These are phyloP conservation scores for Leccinum insigne DNA, from an alignment of 1,284 basidiomycete species.

Conservation along the genomic window DNA sequence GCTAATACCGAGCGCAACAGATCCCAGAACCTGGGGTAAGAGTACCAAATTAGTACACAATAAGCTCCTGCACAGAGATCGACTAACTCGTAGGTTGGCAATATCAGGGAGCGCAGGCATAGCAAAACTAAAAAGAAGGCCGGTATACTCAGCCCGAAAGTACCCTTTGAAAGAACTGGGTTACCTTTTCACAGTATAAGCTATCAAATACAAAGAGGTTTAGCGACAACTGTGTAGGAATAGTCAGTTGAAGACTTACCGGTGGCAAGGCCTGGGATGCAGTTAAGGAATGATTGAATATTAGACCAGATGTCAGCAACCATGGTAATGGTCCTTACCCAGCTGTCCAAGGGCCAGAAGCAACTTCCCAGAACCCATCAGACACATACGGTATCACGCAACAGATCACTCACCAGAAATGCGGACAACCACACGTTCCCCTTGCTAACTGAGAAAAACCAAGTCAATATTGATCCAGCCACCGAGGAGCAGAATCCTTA, in stretches of 20 bases:
- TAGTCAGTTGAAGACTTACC: conserved; percentile 15
- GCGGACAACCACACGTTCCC: conserved; percentile 54
- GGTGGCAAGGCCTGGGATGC: conserved; percentile 14
- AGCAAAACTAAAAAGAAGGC: conserved; percentile 12
- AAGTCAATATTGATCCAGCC: conserved; percentile 3
- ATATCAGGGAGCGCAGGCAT: conserved; percentile 16
- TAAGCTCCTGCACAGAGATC: background rate
- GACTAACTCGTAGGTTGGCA: conserved; percentile 22
- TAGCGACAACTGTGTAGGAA: background rate
- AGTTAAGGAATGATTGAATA: background rate
- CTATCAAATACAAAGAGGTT: conserved; percentile 25
- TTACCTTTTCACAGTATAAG: conserved; percentile 50
- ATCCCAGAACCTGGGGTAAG: conserved; percentile 39
- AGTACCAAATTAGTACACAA: background rate
- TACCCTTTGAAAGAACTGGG: conserved; percentile 10
- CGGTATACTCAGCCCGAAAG: conserved; percentile 23
- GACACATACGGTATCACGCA: background rate
- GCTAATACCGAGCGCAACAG: conserved; percentile 43
- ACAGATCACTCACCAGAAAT: conserved; percentile 47
- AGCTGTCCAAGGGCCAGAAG: conserved; percentile 49
- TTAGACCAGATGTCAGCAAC: conserved; percentile 1
- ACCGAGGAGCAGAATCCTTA: conserved; percentile 34
- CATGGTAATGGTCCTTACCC: conserved; percentile 32
- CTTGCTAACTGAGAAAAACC: conserved; percentile 51
- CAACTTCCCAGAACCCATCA: conserved; percentile 35